phyloP scores from a whole-genome alignment of 2,329 filamentous ascomycete species.

The Sordariomycetes sp. region DNA sequence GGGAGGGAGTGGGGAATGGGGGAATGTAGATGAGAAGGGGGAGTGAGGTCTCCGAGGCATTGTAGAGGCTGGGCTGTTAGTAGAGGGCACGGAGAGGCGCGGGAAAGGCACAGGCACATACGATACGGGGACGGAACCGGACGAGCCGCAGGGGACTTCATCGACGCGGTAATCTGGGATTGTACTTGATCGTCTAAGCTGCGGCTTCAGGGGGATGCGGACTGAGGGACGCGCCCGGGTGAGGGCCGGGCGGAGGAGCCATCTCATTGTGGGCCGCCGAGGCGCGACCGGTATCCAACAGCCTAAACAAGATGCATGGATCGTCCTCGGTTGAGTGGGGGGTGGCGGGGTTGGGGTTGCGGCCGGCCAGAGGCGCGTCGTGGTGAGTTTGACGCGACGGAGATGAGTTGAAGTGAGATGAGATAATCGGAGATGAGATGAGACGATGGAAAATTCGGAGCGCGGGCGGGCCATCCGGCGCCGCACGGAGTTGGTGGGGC shows the following conservation, averaged over 20 bases:
- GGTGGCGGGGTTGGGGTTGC: not conserved
- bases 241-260: not conserved
- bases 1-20: slow-evolving; percentile 23
- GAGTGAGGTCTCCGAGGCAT: slow-evolving; percentile 24
- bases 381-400: not conserved
- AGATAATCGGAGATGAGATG: not conserved
- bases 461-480: too few relatives aligned
- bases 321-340: not conserved
- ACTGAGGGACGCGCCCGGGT: not conserved
- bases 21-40: slow-evolving; percentile 48
- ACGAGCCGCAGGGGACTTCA: slow-evolving; percentile 34
- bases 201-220: not conserved
- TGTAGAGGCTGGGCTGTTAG: slow-evolving; percentile 32
- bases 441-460: not conserved
- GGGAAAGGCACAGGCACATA: slow-evolving; percentile 18
- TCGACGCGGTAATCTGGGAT: slow-evolving; percentile 13
- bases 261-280: not conserved
- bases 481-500: too few relatives aligned
- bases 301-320: not conserved
- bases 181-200: not conserved
- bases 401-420: not conserved
- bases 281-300: not conserved
- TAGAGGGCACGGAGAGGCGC: not conserved
- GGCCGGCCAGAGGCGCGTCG: not conserved
- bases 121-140: slow-evolving; percentile 40